phyloP scores from a whole-genome alignment of 2,329 filamentous ascomycete genomes.

The Blumeria graminis region DNA sequence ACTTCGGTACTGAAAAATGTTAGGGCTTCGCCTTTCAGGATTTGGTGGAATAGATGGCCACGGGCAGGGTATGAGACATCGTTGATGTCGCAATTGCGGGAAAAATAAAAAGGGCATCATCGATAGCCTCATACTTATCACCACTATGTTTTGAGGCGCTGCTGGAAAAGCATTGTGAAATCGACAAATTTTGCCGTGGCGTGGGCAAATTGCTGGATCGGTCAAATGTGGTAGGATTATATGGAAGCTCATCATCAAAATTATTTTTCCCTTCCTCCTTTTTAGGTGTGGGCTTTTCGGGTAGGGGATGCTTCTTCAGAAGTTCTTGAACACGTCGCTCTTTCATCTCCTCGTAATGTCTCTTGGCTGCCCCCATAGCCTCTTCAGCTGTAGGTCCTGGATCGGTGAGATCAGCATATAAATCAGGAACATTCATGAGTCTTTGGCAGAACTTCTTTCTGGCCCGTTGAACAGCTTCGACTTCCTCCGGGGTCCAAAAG shows the following conservation, averaged over 20 bases:
- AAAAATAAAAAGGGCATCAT: neutral
- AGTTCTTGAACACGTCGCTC: too few species aligned
- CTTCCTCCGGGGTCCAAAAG: neutral
- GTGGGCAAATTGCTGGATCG: too few species aligned
- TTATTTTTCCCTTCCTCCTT: too few species aligned
- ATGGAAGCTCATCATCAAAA: too few species aligned
- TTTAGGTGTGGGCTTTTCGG: neutral
- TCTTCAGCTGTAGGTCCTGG: neutral
- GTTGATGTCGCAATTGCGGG: too few species aligned
- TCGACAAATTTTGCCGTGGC: too few species aligned
- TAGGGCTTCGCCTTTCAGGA: neutral
- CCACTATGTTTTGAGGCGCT: neutral
- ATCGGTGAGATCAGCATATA: neutral
- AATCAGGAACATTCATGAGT: neutral
- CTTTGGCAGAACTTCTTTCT: neutral
- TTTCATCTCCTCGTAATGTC: too few species aligned
- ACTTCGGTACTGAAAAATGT: neutral
- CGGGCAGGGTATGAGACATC: neutral
- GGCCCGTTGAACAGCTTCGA: neutral
- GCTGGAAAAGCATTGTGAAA: too few species aligned
- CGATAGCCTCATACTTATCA: neutral
- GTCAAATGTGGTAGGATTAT: too few species aligned
- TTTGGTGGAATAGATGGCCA: neutral
- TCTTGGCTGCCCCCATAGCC: neutral
- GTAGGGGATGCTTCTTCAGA: neutral